Base-by-base conservation (phyloP, 345 rosid genomes). In the Euphorbia tirucalli region DNA sequence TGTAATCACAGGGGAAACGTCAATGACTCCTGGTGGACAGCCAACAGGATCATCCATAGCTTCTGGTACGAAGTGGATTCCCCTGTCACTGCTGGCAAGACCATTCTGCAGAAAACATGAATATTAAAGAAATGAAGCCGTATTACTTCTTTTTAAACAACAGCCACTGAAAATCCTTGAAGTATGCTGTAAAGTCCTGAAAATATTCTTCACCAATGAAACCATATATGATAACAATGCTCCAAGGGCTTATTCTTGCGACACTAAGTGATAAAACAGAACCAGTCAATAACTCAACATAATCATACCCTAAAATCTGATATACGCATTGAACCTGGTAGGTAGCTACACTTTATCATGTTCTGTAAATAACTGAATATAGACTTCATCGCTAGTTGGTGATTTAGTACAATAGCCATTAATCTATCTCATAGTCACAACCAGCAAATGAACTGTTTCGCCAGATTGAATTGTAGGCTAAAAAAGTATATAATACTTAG, bases 1-100 rank as follows among this genome's bases (percentile, higher is more conserved):
- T 25, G 77, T 77, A 66, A 85, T 68, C 68, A 93, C 97, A 54
- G 97, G 88, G 73, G 91, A 82, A 32, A 81, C 78, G 65, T 87
- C 89, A 73, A 67, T 73, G 69, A 54, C 85, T 77, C 69, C 80
- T 76, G 39, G 74, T 28, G 82, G 85, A 75, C 80, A 73, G 69
- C 7, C 73, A 73, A 55, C 78, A 27, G 86, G 81, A 72, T 39
- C 84, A 59, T 75, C 87, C 43, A 69, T 75, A 21, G 49, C 78
- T 74, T 75, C 77, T 13, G 79, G 78, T 16, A 43, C 65, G 19
- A 61, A 39, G 39, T 64, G 76, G 55, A 72, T 71, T 55, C 49
- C 78, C 41, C 62, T 62, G 16, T 80, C 75, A 48, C 19, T 76
- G 70, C 68, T 71, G n/a, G 65, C 75, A 27, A 9, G 32, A 44